Evolutionary conservation across 768 basidiomycete species (phyloP).

Genomic region (Leccinum barrowsii): DNA sequence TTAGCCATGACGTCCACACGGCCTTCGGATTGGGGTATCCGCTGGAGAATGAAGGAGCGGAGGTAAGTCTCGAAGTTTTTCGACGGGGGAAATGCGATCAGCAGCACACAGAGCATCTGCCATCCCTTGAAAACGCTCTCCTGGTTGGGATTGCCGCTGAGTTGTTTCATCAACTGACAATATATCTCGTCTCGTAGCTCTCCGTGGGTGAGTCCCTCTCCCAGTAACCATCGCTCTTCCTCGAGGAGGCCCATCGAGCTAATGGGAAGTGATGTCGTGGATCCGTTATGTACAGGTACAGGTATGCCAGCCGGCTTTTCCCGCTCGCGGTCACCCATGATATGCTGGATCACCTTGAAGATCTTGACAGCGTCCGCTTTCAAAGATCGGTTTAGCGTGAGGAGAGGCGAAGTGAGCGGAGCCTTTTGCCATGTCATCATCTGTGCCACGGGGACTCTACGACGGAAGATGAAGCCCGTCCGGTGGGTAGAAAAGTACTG

Average conservation of each 20-base stretch:
- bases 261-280: conserved; percentile 40
- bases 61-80: conserved; percentile 90
- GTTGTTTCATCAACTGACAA: conserved; percentile 89
- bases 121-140: conserved; percentile 89
- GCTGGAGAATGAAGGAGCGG: conserved; percentile 71
- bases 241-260: conserved; percentile 56
- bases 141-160: conserved; percentile 77
- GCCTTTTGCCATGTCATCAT: conserved; percentile 92
- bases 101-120: conserved; percentile 86
- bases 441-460: conserved; percentile 77
- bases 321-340: conserved; percentile 90
- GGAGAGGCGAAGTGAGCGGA: conserved; percentile 69
- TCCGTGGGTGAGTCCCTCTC: conserved; percentile 72
- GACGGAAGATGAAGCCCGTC: conserved; percentile 83
- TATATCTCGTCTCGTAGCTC: conserved; percentile 93
- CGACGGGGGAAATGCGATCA: conserved; percentile 91
- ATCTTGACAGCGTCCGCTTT: conserved; percentile 76
- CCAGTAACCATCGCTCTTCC: conserved; percentile 83
- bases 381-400: conserved; percentile 62
- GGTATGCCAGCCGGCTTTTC: conserved; percentile 57
- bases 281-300: conserved; percentile 40
- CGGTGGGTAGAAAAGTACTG: conserved; percentile 89
- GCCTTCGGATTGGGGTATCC: conserved; percentile 64
- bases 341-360: conserved; percentile 87
- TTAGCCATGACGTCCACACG: conserved; percentile 89